Base-by-base conservation (phyloP, 495 filamentous ascomycete species). In the Aspergillus ostianus region DNA sequence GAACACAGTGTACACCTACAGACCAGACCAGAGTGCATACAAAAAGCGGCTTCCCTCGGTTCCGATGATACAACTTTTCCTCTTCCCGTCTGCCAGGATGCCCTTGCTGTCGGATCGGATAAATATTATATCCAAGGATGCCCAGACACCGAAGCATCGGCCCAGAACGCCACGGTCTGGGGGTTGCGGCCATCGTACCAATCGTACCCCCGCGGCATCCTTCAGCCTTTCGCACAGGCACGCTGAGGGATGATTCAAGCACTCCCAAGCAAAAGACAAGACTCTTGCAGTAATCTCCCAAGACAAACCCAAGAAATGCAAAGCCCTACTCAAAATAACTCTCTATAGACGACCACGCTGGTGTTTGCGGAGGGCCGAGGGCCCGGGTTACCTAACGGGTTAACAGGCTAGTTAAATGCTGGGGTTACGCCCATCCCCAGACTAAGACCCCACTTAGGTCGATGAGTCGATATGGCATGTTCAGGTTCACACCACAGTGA, bases 271-370 rank as follows among this genome's bases (percentile, higher is more conserved):
- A 48, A 47, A 10, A 10, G 19, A 32, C n/a, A 57, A 57, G 47
- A 26, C 46, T 54, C 47, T 47, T 20, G 21, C 29, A 49, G 27
- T 29, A 17, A 18, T 36, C 13, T 41, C 13, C 36, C 36, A 41
- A 41, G 36, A 41, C 46, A 6, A 23, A 9, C 4, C 55, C 54
- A 57, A 57, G 54, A 53, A 53, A 61, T 47, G 48, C 59, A 51
- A 57, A 57, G 46, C 13, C 30, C 19, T 27, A 30, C 18, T 46
- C 47, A 61, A 57, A 51, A 57, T 27, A 47, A 56, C 23, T 18
- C 48, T 57, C 12, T 53, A 17, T 57, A 13, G 49, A 60, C 58
- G 53, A 54, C 57, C 2, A 5, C 50, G n/a, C 20, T 47, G 26
- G 2, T 26, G 27, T 36, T 53, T 46, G 44, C 13, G 20, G 46